These are phyloP conservation scores for Neurospora sp. DNA, from an alignment of 495 filamentous ascomycete genomes.

Conservation along the genomic window DNA sequence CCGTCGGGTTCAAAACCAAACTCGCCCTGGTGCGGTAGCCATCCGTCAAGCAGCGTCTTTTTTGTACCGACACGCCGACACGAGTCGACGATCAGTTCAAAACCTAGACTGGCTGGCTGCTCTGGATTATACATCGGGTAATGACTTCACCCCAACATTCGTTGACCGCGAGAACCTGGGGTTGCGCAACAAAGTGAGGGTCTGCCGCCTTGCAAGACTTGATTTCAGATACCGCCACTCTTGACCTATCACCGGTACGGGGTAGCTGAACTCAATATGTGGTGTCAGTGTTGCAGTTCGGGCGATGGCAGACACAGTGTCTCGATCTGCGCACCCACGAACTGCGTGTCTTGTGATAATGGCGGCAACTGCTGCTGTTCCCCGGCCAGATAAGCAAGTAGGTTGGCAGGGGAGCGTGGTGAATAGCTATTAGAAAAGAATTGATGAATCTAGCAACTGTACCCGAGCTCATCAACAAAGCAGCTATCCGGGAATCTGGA, in stretches of 20 bases:
- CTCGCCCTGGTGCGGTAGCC: background rate
- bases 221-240: background rate
- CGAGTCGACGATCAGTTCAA: background rate
- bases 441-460: background rate
- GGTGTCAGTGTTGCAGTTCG: slow-evolving; percentile 12
- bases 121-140: background rate
- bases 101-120: background rate
- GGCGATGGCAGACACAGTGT: slow-evolving; percentile 19
- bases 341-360: slow-evolving; percentile 2
- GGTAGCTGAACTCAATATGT: background rate
- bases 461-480: background rate
- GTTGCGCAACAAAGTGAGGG: slow-evolving; percentile 6
- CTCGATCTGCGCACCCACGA: slow-evolving; percentile 17
- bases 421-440: background rate
- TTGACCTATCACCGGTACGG: background rate
- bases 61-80: background rate
- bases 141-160: background rate
- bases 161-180: background rate
- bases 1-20: background rate
- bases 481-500: background rate
- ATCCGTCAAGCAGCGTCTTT: background rate
- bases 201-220: slow-evolving; percentile 2
- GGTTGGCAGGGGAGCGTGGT: background rate
- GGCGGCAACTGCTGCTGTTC: slow-evolving; percentile 2
- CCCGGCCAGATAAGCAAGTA: background rate